Evolutionary conservation across 192 early-diverging fungal species (phyloP), one percentile per base, ranked within the genome.

Genomic region (Backusella circina): DNA sequence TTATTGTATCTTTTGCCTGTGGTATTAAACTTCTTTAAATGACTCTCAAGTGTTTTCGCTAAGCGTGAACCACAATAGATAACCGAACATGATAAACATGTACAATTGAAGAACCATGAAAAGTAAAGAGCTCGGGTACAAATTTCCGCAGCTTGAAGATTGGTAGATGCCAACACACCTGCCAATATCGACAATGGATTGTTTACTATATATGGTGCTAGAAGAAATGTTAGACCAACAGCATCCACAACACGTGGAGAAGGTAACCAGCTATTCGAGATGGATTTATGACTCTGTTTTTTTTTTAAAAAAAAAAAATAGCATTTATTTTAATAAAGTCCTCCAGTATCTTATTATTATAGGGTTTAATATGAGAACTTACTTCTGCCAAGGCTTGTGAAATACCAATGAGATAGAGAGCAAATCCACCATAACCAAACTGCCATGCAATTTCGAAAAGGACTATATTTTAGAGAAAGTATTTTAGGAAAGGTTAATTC

Each of bases 361-460:
- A 8, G 6, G 13, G 16, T 8, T 2, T 8, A 8, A 23, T 23
- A 23, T 23, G 10, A 54, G 38, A 65, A 39, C 69, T 35, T 79
- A 79, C 77, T 30, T 74, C 77, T 57, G 77, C 65, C n/a, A 79
- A 50, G 32, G 77, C 74, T 57, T 74, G 77, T 37, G 73, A 72
- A 74, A 79, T 79, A 21, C 77, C 77, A 38, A 79, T 36, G 13
- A 74, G 51, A 32, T 79, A 79, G 0, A 79, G 54, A 15, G 73
- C 67, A 50, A 67, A 79, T 2, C 64, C 77, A 23, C 44, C 54
- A 71, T 70, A 79, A 0, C 77, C 77, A 57, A 51, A 74, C 41
- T 79, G 72, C 77, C 77, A 79, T 71, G 72, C 65, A 18, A 79
- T 73, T 70, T 79, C 77, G 23, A 79, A 79, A 38, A 79, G 32